A percentile compares a stretch with the other conserved stretches of the same genome.
These are phyloP conservation scores for Stephanodiscus triporus DNA, from an alignment of 108 stramenopile genomes.

Conservation along the genomic window DNA sequence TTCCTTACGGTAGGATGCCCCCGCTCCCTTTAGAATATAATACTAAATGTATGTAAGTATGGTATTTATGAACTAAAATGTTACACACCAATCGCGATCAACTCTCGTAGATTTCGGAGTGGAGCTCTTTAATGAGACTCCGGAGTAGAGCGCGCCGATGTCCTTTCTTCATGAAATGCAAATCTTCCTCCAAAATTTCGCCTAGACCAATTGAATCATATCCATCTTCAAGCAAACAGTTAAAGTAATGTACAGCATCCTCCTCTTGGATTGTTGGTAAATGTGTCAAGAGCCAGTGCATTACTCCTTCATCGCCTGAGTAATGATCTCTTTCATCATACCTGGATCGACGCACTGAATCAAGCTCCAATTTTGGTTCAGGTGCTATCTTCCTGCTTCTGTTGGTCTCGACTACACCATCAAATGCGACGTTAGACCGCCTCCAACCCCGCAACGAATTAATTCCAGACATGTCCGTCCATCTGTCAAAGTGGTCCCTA, in stretches of 20 bases:
- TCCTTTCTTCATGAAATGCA: slow-evolving; percentile 32
- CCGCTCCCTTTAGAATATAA: neutral
- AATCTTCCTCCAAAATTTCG: slow-evolving; percentile 28
- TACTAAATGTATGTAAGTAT: neutral
- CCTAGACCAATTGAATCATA: slow-evolving; percentile 23
- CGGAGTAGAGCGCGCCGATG: slow-evolving; percentile 4
- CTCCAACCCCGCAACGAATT: neutral
- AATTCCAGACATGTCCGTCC: slow-evolving; percentile 7
- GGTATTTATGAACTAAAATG: no score
- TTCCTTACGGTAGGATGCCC: neutral
- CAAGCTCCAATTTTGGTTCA: neutral
- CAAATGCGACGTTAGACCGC: neutral
- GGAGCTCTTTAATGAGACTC: slow-evolving; percentile 1
- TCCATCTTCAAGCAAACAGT: slow-evolving; percentile 20
- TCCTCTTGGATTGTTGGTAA: slow-evolving; percentile 17
- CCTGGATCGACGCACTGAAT: neutral
- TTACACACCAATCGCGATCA: neutral
- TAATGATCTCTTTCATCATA: neutral
- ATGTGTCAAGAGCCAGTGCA: slow-evolving; percentile 26
- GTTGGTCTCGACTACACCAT: neutral
- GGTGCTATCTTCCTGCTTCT: neutral
- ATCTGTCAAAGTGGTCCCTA: slow-evolving; percentile 8
- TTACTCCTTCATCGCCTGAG: slow-evolving; percentile 8
- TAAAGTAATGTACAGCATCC: slow-evolving; percentile 23
- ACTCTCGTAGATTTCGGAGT: neutral